Evolutionary conservation across 2,329 filamentous ascomycete species (phyloP).

Genomic region (Nemania sp.): DNA sequence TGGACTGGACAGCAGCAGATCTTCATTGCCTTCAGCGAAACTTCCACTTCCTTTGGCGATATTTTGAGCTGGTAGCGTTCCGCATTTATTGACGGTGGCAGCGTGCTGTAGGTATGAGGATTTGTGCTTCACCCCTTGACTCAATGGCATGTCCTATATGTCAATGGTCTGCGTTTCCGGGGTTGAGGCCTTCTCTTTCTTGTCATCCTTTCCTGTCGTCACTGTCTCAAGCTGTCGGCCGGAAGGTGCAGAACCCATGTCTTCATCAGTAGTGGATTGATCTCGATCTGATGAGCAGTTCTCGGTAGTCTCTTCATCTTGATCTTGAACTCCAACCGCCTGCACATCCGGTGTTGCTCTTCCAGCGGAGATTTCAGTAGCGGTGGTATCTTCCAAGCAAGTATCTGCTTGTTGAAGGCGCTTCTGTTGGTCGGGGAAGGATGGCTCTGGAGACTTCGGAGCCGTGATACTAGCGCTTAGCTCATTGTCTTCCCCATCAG

Average conservation of each 20-base stretch:
- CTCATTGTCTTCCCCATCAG: not conserved
- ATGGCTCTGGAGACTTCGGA: not conserved
- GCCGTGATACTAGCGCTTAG: not conserved
- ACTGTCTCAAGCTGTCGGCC: not conserved
- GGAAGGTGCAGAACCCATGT: not conserved
- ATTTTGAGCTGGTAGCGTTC: not conserved
- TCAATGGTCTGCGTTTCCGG: slow-evolving; percentile 17
- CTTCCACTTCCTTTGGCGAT: not conserved
- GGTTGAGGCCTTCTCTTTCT: not conserved
- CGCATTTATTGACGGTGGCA: not conserved
- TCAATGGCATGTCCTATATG: slow-evolving; percentile 31
- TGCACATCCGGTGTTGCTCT: not conserved
- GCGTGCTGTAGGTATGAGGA: not conserved
- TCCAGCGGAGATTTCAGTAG: not conserved
- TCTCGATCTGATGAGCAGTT: slow-evolving; percentile 12
- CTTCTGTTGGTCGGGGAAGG: not conserved
- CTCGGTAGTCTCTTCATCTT: not conserved
- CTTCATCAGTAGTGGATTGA: not conserved
- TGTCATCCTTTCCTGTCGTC: not conserved
- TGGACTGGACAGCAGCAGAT: slow-evolving; percentile 19
- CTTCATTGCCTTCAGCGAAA: not conserved
- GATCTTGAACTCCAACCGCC: slow-evolving; percentile 7
- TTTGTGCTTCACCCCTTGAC: slow-evolving; percentile 1
- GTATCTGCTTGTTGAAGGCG: not conserved
- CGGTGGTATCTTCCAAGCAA: not conserved